Conservation (phyloP, 2,329 filamentous ascomycete species). For the Alternaria ventricosa region DNA sequence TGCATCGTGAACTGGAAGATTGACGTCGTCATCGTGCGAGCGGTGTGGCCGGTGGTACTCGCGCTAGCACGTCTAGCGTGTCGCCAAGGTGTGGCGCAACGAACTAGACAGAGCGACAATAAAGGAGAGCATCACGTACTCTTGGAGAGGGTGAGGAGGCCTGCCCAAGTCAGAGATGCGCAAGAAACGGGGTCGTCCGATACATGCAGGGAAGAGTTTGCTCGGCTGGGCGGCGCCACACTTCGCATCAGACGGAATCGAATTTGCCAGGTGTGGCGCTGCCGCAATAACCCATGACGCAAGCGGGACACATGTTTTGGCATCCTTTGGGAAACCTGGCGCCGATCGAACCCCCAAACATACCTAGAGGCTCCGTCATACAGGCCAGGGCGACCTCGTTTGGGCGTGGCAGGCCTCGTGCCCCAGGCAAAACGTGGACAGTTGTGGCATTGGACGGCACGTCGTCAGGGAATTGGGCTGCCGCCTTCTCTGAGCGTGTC, state of each 20-base stretch:
- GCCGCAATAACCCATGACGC: conserved; percentile 15
- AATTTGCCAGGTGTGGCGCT: conserved; percentile 16
- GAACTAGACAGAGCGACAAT: background rate
- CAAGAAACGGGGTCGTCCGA: background rate
- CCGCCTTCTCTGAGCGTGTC: background rate
- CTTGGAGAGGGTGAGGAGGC: background rate
- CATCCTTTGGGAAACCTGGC: conserved; percentile 10
- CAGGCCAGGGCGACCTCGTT: conserved; percentile 3
- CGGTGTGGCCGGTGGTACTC: conserved; percentile 9
- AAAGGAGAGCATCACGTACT: background rate
- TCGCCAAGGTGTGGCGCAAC: conserved; percentile 12
- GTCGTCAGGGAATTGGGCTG: background rate
- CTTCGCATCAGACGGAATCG: conserved; percentile 1
- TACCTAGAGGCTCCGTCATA: conserved; percentile 10
- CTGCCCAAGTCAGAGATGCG: background rate
- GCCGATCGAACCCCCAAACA: conserved; percentile 14
- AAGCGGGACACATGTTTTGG: conserved; percentile 14
- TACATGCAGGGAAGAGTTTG: background rate
- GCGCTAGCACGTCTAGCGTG: background rate
- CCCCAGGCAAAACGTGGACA: background rate
- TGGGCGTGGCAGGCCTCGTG: background rate
- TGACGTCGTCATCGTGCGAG: conserved; percentile 15
- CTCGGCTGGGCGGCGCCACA: conserved; percentile 5
- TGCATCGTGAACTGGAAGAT: background rate
- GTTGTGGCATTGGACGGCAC: conserved; percentile 4